Evolutionary conservation across 2,329 filamentous ascomycete species (phyloP), one percentile per base, ranked within the genome.

Genomic region (Neurospora crassa): DNA sequence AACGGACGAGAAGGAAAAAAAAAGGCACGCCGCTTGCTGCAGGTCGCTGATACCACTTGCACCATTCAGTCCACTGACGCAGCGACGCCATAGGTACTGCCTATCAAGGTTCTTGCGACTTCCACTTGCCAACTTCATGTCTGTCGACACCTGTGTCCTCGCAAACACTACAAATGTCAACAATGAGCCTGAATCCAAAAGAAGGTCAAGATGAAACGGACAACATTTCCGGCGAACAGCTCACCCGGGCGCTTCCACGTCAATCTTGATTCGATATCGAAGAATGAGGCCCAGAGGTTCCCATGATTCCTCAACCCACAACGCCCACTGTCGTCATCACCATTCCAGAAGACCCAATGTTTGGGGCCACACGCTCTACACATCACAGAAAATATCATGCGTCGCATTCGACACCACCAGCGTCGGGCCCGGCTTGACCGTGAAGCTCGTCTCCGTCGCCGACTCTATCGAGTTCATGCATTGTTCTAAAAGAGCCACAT

Each of bases 371-470:
- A 47, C 12, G 1, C 34, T 11, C 79, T 74, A 82, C 68, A 79
- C 67, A 42, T 84, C 82, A 75, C 84, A 86, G 72, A 84, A 84
- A 72, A 82, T 82, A 71, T 85, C 82, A 73, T 84, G 84, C 29
- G 84, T 77, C 40, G 79, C 79, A 69, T 82, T 81, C 8, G 82
- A 80, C 70, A 80, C 82, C 41, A 81, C 79, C 47, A 84, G 75
- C 40, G 74, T 73, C 34, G 74, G 70, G 29, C 68, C 40, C 37
- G 74, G 53, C 37, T 74, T 72, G 16, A 75, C 74, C 5, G 75
- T 72, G 45, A 77, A 80, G 18, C 76, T 76, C n/a, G 78, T 78
- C 7, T 79, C 76, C 45, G 79, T 78, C 6, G 80, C 75, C 24
- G 77, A 76, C 2, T 75, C 69, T 24, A 77, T 78, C 2, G 78